Percentiles rank a stretch among this genome's conserved stretches.
These are phyloP conservation scores for Fonsecaea nubica DNA, from an alignment of 2,329 filamentous ascomycete species.

Conservation along the genomic window DNA sequence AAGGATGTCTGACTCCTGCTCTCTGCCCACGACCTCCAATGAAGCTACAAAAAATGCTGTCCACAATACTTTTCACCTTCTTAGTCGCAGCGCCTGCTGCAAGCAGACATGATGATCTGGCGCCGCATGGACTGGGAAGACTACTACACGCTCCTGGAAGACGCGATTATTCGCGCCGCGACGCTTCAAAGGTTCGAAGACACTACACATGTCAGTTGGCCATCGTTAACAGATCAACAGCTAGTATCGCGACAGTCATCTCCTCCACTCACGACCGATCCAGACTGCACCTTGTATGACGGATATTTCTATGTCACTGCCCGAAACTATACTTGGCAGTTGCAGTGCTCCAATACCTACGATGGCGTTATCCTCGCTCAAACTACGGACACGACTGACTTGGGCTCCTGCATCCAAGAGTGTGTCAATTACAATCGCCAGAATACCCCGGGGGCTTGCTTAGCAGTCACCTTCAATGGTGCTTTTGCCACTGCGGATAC, in stretches of 20 bases:
- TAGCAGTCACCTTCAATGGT: conserved; percentile 31
- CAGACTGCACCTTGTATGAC: conserved; percentile 31
- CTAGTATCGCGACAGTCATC: conserved; percentile 19
- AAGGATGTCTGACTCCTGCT: neutral
- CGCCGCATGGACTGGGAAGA: conserved; percentile 9
- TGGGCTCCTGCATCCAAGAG: conserved; percentile 26
- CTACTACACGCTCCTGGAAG: conserved; percentile 12
- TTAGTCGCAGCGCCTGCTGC: conserved; percentile 4
- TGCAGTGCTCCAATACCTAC: conserved; percentile 34
- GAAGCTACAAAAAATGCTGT: conserved; percentile 16
- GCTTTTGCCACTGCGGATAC: conserved; percentile 20
- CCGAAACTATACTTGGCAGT: conserved; percentile 33
- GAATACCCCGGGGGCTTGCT: conserved; percentile 24
- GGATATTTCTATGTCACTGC: conserved; percentile 34
- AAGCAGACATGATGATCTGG: neutral
- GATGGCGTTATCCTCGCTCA: conserved; percentile 23
- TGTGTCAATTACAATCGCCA: conserved; percentile 30
- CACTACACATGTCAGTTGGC: neutral
- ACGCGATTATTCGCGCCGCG: neutral
- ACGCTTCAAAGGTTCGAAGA: conserved; percentile 10
- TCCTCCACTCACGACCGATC: conserved; percentile 25
- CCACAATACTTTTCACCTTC: conserved; percentile 9
- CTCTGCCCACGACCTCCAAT: neutral
- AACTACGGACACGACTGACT: conserved; percentile 19
- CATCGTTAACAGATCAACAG: conserved; percentile 14